Base-by-base conservation (phyloP, 2,329 filamentous ascomycete species). In the Volutella citrinella region DNA sequence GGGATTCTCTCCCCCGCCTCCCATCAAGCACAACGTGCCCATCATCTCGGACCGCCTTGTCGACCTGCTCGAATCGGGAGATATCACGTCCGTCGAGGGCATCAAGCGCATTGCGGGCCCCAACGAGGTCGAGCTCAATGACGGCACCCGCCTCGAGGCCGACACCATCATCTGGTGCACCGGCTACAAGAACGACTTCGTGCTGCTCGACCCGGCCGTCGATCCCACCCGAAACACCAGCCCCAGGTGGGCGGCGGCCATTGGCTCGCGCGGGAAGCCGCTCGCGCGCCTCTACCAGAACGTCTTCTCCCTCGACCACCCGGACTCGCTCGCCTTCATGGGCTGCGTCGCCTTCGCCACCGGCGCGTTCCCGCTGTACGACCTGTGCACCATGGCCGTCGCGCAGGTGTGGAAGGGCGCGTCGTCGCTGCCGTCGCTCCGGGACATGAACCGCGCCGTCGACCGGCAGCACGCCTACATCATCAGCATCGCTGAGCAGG, bases 271-370 rank as follows among this genome's bases (percentile, higher is more conserved):
- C 45, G 57, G 43, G 10, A 53, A 49, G 6, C 43, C 55, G 0
- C 55, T 66, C 1, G 54, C 61, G 5, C 45, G 59, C 1, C 51
- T 72, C 3, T 72, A 65, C 33, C 60, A 63, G 23, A 69, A 70
- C 43, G 44, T 71, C 5, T 68, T 74, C 40, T 67, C 68, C 2
- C 55, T 66, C 0, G 49, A 59, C 16, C 49, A 65, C 16, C 64
- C 68, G 5, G 55, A 67, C 9, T 67, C 64, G 8, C 55, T 73
- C 5, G 71, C 66, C 0, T 63, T 70, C 31, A 48, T 69, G 35
- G 62, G 63, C 38, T 60, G 60, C 32, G 49, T 56, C 7, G 55
- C 57, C 7, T 57, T 62, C 21, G 51, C 55, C 38, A 50, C 62
- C 27, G 54, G 56, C 30, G 58, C 54, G 34, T 64, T 40, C 15